Evolutionary conservation across 345 rosid species (phyloP).

Genomic region (Abelmoschus esculentus): DNA sequence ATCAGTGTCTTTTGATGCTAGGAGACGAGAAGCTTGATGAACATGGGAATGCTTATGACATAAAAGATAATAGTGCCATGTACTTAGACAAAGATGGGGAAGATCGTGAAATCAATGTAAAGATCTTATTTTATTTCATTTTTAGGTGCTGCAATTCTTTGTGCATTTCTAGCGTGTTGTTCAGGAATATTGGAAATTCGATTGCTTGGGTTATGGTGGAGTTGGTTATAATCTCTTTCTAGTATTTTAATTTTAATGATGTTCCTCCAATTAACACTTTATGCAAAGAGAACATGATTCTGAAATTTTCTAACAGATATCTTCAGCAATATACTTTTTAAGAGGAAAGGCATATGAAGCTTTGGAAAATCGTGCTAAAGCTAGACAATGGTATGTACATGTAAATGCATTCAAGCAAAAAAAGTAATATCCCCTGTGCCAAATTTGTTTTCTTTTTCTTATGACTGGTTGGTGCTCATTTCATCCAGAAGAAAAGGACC

Average conservation of each 20-base stretch:
- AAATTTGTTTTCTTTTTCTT: not conserved
- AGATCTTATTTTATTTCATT: not conserved
- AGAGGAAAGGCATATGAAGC: conserved; percentile 95
- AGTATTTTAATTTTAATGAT: too few relatives aligned
- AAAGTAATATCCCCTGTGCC: not conserved
- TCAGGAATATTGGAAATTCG: not conserved
- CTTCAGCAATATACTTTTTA: conserved; percentile 87
- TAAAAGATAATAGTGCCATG: conserved; percentile 53
- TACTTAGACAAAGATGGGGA: conserved; percentile 84
- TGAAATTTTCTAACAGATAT: conserved; percentile 40
- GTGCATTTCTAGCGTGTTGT: not conserved
- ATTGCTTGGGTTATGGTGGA: not conserved
- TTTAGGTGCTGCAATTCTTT: not conserved
- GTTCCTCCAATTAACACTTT: too few relatives aligned
- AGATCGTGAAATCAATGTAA: conserved; percentile 88
- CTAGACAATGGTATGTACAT: conserved; percentile 69
- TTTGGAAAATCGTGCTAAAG: conserved; percentile 79
- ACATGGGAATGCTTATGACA: conserved; percentile 63
- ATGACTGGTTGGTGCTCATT: not conserved
- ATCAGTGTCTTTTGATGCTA: conserved; percentile 79
- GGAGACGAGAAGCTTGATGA: conserved; percentile 92
- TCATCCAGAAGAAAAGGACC: not conserved
- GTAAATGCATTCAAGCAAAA: not conserved
- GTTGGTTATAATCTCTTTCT: not conserved
- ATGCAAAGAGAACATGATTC: not conserved